Percentiles rank a stretch among this genome's conserved stretches.
These are phyloP conservation scores for Phytophthora pini DNA, from an alignment of 352 stramenopile species.

Conservation along the genomic window DNA sequence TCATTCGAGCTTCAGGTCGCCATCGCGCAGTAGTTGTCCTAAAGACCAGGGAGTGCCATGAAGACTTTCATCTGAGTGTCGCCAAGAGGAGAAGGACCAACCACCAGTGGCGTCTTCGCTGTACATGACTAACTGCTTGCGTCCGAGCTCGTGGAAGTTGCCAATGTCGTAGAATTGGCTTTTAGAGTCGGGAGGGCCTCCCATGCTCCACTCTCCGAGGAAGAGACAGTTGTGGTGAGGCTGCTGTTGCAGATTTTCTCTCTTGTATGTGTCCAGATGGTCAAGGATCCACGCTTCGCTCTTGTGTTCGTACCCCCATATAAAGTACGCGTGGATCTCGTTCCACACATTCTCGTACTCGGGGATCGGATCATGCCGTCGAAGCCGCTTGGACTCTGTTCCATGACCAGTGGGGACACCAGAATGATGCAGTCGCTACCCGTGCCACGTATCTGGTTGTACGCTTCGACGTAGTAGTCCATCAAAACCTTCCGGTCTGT, in stretches of 20 bases:
- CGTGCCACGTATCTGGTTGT: constrained; percentile 42
- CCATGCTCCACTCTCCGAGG: constrained; percentile 50
- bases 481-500: constrained; percentile 12
- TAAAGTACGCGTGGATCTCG: constrained; percentile 68
- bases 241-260: constrained; percentile 6
- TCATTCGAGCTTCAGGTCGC: too few species aligned
- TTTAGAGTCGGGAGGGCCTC: constrained; percentile 9
- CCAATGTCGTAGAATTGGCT: too few species aligned
- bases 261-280: constrained; percentile 30
- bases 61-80: background rate
- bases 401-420: background rate
- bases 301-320: constrained; percentile 42
- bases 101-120: constrained; percentile 21
- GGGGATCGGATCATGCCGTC: constrained; percentile 32
- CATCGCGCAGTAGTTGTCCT: too few species aligned
- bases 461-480: constrained; percentile 50
- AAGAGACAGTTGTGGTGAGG: too few species aligned
- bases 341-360: constrained; percentile 63
- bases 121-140: constrained; percentile 37
- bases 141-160: constrained; percentile 30
- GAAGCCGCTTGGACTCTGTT: constrained; percentile 39
- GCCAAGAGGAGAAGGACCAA: constrained; percentile 55
- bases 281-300: constrained; percentile 27
- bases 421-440: constrained; percentile 54
- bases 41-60: too few species aligned